phyloP scores from a whole-genome alignment of 768 basidiomycete species.

The Podaxis pistillaris region DNA sequence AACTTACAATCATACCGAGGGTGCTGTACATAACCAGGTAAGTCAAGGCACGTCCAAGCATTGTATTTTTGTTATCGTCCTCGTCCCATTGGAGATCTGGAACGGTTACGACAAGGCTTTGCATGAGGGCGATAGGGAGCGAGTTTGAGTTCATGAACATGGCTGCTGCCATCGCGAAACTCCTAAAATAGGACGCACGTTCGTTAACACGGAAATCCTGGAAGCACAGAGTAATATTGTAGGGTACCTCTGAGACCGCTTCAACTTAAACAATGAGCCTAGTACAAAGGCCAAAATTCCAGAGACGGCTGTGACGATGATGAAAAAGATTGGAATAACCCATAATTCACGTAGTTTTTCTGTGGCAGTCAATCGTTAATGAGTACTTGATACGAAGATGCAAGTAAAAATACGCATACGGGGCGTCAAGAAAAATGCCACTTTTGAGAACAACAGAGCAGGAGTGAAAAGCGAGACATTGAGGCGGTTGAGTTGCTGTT shows the following conservation, averaged over 20 bases:
- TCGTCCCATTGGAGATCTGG: slow-evolving; percentile 78
- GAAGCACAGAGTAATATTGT: neutral
- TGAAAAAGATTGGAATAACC: slow-evolving; percentile 85
- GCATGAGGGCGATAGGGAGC: slow-evolving; percentile 92
- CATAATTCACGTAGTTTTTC: slow-evolving; percentile 80
- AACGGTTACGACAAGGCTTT: slow-evolving; percentile 82
- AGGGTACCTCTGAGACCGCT: slow-evolving; percentile 72
- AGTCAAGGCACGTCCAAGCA: slow-evolving; percentile 88
- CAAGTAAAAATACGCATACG: slow-evolving; percentile 34
- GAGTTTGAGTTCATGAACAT: slow-evolving; percentile 97
- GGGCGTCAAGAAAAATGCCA: slow-evolving; percentile 88
- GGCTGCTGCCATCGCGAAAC: slow-evolving; percentile 75
- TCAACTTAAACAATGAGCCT: slow-evolving; percentile 63
- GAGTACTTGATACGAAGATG: neutral
- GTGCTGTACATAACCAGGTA: slow-evolving; percentile 94
- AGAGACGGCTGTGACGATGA: slow-evolving; percentile 70
- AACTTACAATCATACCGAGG: slow-evolving; percentile 88
- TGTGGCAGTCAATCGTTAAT: slow-evolving; percentile 21
- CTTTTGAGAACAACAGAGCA: slow-evolving; percentile 88
- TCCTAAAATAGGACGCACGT: slow-evolving; percentile 36
- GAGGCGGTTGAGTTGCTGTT: slow-evolving; percentile 74
- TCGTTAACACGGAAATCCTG: neutral
- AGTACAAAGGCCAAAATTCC: slow-evolving; percentile 66
- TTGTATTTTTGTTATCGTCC: slow-evolving; percentile 80
- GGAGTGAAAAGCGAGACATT: slow-evolving; percentile 91